These are phyloP conservation scores for Daedaleopsis nitida DNA, from an alignment of 768 basidiomycete genomes.

Conservation along the genomic window DNA sequence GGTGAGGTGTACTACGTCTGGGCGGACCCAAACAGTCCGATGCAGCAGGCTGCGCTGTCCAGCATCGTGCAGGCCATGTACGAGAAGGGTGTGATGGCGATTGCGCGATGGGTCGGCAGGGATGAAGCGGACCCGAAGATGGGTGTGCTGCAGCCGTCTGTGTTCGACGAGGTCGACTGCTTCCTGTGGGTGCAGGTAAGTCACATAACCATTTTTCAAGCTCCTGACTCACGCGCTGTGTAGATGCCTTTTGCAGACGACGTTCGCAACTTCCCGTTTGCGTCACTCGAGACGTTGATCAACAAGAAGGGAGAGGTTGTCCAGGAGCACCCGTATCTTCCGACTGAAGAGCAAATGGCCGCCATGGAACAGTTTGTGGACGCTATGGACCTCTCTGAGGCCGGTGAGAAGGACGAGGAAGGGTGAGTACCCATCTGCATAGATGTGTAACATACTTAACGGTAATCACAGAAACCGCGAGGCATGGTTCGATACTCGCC, in stretches of 20 bases:
- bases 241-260: constrained; percentile 98
- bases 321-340: constrained; percentile 78
- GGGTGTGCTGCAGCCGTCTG: constrained; percentile 70
- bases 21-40: constrained; percentile 65
- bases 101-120: constrained; percentile 79
- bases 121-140: constrained; percentile 83
- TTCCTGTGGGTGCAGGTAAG: constrained; percentile 82
- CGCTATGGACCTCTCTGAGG: constrained; percentile 82
- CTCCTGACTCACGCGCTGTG: neutral
- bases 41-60: constrained; percentile 83
- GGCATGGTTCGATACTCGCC: constrained; percentile 76
- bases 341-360: constrained; percentile 72
- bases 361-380: constrained; percentile 91
- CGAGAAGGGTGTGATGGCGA: constrained; percentile 64
- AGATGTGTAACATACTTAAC: neutral
- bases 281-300: constrained; percentile 71
- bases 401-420: constrained; percentile 73
- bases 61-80: constrained; percentile 85
- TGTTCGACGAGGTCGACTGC: constrained; percentile 68
- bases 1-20: constrained; percentile 87
- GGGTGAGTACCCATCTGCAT: constrained; percentile 48
- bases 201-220: neutral
- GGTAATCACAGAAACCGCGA: constrained; percentile 46
- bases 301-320: constrained; percentile 76
- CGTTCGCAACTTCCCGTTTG: constrained; percentile 83